Conservation (phyloP, 2,329 filamentous ascomycete genomes). For the Hypoxylon sp. region DNA sequence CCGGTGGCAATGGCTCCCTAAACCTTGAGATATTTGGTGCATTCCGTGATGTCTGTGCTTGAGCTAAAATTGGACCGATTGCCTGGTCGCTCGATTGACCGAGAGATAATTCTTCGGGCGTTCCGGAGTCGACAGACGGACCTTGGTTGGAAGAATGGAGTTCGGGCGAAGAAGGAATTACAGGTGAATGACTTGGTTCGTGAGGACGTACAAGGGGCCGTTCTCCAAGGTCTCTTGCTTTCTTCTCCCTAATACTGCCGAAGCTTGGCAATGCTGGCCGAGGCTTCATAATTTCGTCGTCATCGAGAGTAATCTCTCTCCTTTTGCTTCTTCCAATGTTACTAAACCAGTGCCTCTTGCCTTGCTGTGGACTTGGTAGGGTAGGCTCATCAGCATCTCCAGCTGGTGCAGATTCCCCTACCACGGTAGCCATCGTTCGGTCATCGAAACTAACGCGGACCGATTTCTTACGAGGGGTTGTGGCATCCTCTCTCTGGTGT, state of each 20-base stretch:
- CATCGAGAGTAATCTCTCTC: conserved; percentile 65
- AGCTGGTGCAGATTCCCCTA: conserved; percentile 61
- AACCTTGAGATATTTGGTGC: conserved; percentile 68
- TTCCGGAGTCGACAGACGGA: conserved; percentile 42
- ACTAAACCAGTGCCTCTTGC: conserved; percentile 65
- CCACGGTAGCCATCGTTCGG: conserved; percentile 63
- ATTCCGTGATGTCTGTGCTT: conserved; percentile 66
- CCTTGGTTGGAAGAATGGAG: conserved; percentile 45
- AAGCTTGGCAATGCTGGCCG: conserved; percentile 79
- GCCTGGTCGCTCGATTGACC: conserved; percentile 71
- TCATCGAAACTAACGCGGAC: conserved; percentile 85
- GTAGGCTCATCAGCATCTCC: conserved; percentile 57
- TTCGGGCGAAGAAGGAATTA: conserved; percentile 47
- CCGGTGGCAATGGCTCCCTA: conserved; percentile 75
- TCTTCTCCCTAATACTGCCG: conserved; percentile 77
- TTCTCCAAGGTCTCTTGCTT: conserved; percentile 65
- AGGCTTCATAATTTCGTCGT: conserved; percentile 79
- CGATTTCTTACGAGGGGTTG: conserved; percentile 68
- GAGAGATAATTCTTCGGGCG: conserved; percentile 53
- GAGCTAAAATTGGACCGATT: conserved; percentile 66
- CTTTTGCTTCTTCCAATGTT: conserved; percentile 63
- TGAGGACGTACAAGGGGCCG: conserved; percentile 68
- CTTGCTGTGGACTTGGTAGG: conserved; percentile 55
- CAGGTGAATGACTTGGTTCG: conserved; percentile 53
- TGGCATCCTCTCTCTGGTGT: conserved; percentile 54